Evolutionary conservation across 2,329 filamentous ascomycete species (phyloP).

Genomic region (Zymoseptoria pseudotritici): DNA sequence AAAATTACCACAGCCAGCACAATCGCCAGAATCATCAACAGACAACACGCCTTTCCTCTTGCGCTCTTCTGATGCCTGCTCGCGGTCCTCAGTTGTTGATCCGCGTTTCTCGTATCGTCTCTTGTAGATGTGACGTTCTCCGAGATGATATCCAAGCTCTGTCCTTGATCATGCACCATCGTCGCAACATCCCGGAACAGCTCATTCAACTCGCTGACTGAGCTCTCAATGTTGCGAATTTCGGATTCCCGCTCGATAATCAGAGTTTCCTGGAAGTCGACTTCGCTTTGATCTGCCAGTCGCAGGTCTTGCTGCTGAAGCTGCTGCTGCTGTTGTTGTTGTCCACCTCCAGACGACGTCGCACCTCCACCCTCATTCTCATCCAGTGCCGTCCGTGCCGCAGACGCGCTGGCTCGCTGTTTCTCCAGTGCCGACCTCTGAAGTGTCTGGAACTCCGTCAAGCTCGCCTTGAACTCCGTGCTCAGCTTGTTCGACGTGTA

Average conservation of each 20-base stretch:
- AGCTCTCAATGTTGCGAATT: conserved; percentile 95
- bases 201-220: conserved; percentile 90
- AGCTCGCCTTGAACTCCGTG: conserved; percentile 80
- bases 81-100: conserved; percentile 76
- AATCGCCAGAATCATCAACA: conserved; percentile 79
- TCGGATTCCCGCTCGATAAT: conserved; percentile 96
- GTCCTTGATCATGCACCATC: conserved; percentile 91
- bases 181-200: conserved; percentile 97
- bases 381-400: conserved; percentile 69
- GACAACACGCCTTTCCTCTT: conserved; percentile 85
- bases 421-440: conserved; percentile 88
- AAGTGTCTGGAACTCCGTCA: conserved; percentile 87
- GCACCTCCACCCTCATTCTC: conserved; percentile 31
- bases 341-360: conserved; percentile 38
- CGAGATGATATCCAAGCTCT: conserved; percentile 76
- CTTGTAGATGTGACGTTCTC: conserved; percentile 80
- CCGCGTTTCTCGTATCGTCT: conserved; percentile 75
- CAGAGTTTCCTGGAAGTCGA: conserved; percentile 92
- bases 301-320: conserved; percentile 63
- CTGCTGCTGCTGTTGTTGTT: conserved; percentile 42
- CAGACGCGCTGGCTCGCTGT: conserved; percentile 76
- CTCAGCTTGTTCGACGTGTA: conserved; percentile 94
- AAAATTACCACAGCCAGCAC: conserved; percentile 85
- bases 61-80: conserved; percentile 92
- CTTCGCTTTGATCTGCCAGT: conserved; percentile 83